A percentile compares a stretch with the other conserved stretches of the same genome.
Conservation (phyloP, 305 asterid genomes). For the Fraxinus floribunda region DNA sequence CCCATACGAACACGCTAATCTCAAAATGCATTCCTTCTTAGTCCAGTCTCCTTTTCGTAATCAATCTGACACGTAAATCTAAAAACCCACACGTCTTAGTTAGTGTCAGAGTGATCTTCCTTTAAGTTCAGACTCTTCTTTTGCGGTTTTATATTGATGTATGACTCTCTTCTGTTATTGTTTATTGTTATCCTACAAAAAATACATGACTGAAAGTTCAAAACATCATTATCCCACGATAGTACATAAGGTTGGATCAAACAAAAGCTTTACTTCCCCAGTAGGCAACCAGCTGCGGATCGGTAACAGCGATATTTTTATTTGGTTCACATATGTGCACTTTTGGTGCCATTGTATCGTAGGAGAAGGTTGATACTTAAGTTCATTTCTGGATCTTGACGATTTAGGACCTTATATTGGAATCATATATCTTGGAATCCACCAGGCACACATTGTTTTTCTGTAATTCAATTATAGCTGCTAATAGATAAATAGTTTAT, state of each 20-base stretch:
- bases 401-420: neutral
- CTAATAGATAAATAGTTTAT: neutral
- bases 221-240: too few relatives aligned
- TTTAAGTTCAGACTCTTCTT: neutral
- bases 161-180: neutral
- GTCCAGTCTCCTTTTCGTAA: too few relatives aligned
- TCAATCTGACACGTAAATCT: too few relatives aligned
- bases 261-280: too few relatives aligned
- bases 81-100: neutral
- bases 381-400: neutral
- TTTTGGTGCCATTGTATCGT: neutral
- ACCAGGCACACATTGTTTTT: neutral
- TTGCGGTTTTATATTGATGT: neutral
- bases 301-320: too few relatives aligned
- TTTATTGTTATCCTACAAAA: neutral
- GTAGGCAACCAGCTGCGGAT: too few relatives aligned
- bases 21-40: too few relatives aligned
- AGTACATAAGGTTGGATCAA: too few relatives aligned
- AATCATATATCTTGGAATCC: neutral
- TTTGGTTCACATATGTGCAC: too few relatives aligned
- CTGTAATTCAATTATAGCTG: neutral
- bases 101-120: neutral
- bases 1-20: too few relatives aligned
- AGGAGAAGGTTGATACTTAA: neutral
- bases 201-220: neutral